These are phyloP conservation scores for Pseudisothecium myosuroides DNA, from an alignment of 225 moss, liverwort and hornwort genomes.

Conservation along the genomic window DNA sequence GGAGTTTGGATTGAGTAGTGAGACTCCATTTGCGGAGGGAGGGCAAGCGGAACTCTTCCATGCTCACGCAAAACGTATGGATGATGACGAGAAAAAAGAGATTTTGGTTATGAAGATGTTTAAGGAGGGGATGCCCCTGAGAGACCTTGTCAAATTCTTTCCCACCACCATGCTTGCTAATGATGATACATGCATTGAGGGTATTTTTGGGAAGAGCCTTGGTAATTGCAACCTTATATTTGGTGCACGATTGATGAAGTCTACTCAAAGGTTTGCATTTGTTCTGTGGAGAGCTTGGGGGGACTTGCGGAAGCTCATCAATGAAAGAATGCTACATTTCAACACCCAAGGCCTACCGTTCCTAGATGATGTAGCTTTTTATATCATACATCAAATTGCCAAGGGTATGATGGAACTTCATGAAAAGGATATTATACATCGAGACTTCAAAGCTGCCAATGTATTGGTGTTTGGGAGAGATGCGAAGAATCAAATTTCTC, in stretches of 20 bases:
- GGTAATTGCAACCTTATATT: fast-evolving
- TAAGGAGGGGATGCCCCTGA: neutral
- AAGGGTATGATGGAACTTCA: neutral
- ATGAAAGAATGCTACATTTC: neutral
- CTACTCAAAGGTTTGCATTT: neutral
- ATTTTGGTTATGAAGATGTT: neutral
- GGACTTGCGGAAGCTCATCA: neutral
- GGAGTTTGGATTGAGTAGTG: neutral
- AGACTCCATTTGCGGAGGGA: neutral
- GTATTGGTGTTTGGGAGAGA: neutral
- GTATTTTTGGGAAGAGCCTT: fast-evolving
- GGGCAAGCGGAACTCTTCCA: neutral
- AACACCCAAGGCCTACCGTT: neutral
- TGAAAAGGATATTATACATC: neutral
- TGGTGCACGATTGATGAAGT: neutral
- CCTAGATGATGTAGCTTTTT: neutral
- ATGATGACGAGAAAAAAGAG: too few species aligned
- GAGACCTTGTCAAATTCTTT: neutral
- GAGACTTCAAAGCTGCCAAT: neutral
- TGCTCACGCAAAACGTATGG: fast-evolving
- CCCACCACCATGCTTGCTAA: neutral
- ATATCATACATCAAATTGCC: neutral
- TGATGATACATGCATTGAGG: too few species aligned
- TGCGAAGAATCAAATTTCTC: fast-evolving
- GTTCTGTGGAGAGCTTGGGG: neutral